A percentile compares a stretch with the other conserved stretches of the same genome.
Conservation (phyloP, 2,329 filamentous ascomycete species). For the Curvularia verruculosa region DNA sequence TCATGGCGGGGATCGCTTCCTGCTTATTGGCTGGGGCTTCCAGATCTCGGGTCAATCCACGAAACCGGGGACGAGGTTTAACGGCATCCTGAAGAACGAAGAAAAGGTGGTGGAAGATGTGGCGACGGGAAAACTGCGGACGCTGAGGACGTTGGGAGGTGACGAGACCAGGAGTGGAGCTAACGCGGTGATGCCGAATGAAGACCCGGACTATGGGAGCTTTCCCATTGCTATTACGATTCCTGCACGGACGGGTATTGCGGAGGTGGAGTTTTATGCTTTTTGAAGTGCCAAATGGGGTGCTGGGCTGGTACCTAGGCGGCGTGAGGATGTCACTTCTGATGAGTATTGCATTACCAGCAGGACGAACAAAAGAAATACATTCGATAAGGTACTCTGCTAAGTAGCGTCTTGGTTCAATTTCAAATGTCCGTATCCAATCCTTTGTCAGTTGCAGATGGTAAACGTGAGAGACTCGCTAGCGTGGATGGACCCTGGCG, state of each 20-base stretch:
- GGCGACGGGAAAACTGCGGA: slow-evolving; percentile 47
- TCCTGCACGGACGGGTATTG: slow-evolving; percentile 54
- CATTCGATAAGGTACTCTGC: background rate
- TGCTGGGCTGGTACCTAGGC: background rate
- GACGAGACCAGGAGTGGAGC: slow-evolving; percentile 57
- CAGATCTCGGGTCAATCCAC: slow-evolving; percentile 44
- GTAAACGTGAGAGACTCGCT: slow-evolving; percentile 2
- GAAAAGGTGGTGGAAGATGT: slow-evolving; percentile 50
- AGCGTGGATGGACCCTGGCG: slow-evolving; percentile 12
- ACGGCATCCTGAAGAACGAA: slow-evolving; percentile 52
- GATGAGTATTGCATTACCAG: background rate
- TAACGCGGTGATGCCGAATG: slow-evolving; percentile 62
- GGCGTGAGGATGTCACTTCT: background rate
- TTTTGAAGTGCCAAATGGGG: slow-evolving; percentile 1
- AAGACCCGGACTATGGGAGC: slow-evolving; percentile 62
- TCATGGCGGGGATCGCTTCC: slow-evolving; percentile 47
- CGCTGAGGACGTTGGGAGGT: slow-evolving; percentile 50
- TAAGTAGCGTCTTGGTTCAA: background rate
- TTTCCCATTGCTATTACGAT: slow-evolving; percentile 63
- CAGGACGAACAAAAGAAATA: background rate
- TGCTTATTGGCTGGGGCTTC: slow-evolving; percentile 56
- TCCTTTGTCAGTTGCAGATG: background rate
- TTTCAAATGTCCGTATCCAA: background rate
- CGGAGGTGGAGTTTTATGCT: slow-evolving; percentile 21
- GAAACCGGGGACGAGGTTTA: slow-evolving; percentile 46